Evolutionary conservation across 768 basidiomycete species (phyloP), one percentile per base, ranked within the genome.

Genomic region (Tylopilus subfusipes): DNA sequence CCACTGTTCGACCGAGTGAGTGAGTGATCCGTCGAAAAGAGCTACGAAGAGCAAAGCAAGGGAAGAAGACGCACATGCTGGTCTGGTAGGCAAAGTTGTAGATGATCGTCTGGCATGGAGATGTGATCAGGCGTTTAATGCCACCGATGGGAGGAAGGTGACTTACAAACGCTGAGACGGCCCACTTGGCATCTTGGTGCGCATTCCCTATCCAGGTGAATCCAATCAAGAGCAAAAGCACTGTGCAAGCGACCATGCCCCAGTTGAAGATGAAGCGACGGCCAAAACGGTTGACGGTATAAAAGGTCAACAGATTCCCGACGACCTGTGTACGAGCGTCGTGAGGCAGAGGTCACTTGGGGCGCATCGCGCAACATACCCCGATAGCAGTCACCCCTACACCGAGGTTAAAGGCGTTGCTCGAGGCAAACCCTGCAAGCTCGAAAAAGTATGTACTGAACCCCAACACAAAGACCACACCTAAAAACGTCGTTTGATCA

Each of bases 361-460:
- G 42, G 12, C 1, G n/a, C n/a, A n/a, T n/a, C n/a, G n/a, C 0
- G 7, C 0, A 48, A 49, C 50, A 39, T 31, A 69, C 67, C 3
- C 67, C 67, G 7, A 69, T 63, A n/a, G 65, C 68, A 0, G 57
- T 63, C 30, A 68, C 52, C 6, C 68, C 66, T 19, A 68, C 38
- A 12, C 69, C 69, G 5, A 73, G 66, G 50, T 71, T 59, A 50
- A 73, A 73, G 1, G 72, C 69, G 1, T 66, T 63, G 49, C 39
- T 48, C 13, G 55, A 40, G 5, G 60, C 50, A 47, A 73, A 72
- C 24, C 72, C 68, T 12, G 72, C 64, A 33, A 73, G 72, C 54
- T 73, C 69, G 34, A 73, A 72, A 55, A 73, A 72, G 63, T 72
- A 73, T 44, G 63, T 64, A 14, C 67, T 65, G 47, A 47, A 38